Conservation (phyloP, 192 early-diverging fungal genomes). For the Kickxella alabastrina region DNA sequence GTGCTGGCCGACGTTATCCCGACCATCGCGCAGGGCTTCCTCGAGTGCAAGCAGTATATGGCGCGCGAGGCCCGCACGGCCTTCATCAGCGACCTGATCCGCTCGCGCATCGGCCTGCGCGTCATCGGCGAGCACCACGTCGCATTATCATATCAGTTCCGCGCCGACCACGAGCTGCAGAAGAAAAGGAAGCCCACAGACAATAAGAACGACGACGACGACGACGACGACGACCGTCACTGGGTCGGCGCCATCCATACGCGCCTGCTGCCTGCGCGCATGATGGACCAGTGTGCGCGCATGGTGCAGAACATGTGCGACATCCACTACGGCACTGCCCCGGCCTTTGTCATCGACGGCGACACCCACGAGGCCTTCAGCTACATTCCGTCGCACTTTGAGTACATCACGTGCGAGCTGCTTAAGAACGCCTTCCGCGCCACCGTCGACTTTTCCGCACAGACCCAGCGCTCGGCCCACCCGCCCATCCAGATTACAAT, state of each 20-base stretch:
- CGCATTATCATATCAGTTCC: constrained; percentile 60
- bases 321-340: constrained; percentile 81
- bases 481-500: constrained; percentile 87
- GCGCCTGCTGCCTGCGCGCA: constrained; percentile 57
- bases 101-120: constrained; percentile 85
- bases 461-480: constrained; percentile 44
- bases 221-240: constrained; percentile 21
- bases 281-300: constrained; percentile 64
- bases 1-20: constrained; percentile 86
- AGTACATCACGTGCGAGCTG: constrained; percentile 90
- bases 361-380: constrained; percentile 44
- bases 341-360: constrained; percentile 63
- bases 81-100: constrained; percentile 86
- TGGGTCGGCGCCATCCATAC: constrained; percentile 89
- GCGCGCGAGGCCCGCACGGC: constrained; percentile 56
- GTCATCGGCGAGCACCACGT: constrained; percentile 91
- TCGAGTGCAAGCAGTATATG: constrained; percentile 90
- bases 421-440: constrained; percentile 88
- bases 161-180: constrained; percentile 12
- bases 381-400: constrained; percentile 89
- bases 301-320: constrained; percentile 86
- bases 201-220: too few relatives aligned
- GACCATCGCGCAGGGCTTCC: constrained; percentile 83
- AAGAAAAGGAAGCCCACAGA: too few relatives aligned
- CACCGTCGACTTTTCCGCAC: constrained; percentile 68